Base-by-base conservation (phyloP, 768 basidiomycete genomes). In the Mycena floridula region DNA sequence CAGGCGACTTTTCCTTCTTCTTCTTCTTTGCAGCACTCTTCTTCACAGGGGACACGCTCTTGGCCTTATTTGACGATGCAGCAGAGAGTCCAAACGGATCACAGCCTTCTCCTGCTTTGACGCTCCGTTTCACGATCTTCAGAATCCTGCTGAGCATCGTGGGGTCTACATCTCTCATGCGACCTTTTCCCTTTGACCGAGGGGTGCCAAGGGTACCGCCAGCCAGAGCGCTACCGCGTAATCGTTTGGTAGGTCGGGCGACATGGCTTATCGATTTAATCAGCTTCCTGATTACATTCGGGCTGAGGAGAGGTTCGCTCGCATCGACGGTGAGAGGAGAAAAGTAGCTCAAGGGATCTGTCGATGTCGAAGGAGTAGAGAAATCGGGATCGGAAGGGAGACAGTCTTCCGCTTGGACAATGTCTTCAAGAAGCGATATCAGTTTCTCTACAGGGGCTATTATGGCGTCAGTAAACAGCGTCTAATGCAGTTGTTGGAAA, bases 391-490 rank as follows among this genome's bases (percentile, higher is more conserved):
- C 82, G 0, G 78, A 65, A 3, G 82, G 73, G 13, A 90, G 65
- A 0, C 72, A 59, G 56, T 93, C 92, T 53, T 89, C 82, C 0
- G 86, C 81, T 50, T 87, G 83, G 45, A 95, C 87, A 13, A 96
- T 74, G 43, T 95, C 91, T 50, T 92, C 89, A 1, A 95, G 67
- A 15, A 90, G 64, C 2, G 80, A 78, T 0, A 68, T 70, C 8
- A 98, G 70, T 59, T 88, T 94, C 55, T 93, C 85, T 4, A 87
- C 61, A 0, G 86, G 84, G 2, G 63, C 85, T n/a, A n/a, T n/a
- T n/a, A n/a, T n/a, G n/a, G n/a, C n/a, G n/a, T n/a, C n/a, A n/a
- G 84, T 9, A 32, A 32, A n/a, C 11, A 32, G 25, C 20, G 22
- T 9, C 22, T 42, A 12, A 18, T 46, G 36, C 18, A 41, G 38